These are phyloP conservation scores for Cyberlindnera euphorbiae DNA, from an alignment of 805 yeast species.

Conservation along the genomic window DNA sequence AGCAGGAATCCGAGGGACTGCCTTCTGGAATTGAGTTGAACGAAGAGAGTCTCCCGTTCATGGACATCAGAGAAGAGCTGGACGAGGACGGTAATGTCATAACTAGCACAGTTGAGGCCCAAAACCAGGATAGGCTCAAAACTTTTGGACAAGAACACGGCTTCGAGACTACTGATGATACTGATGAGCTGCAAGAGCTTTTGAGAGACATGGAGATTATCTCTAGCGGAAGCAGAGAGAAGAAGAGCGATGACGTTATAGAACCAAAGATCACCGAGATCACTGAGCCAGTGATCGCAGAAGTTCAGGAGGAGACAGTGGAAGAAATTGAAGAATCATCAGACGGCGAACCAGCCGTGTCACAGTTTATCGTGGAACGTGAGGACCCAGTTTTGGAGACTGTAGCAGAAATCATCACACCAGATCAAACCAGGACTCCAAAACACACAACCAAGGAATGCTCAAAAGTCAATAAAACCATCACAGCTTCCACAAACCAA, in stretches of 20 bases:
- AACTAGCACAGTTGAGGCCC: constrained; percentile 38
- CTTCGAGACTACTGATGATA: constrained; percentile 4
- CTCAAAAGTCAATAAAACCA: too few relatives aligned
- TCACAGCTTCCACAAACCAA: constrained; percentile 2
- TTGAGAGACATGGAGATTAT: constrained; percentile 24
- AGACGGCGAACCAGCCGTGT: too few relatives aligned
- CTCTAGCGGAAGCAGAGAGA: too few relatives aligned
- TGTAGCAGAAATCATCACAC: too few relatives aligned
- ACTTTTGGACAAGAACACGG: constrained; percentile 21
- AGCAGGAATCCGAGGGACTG: constrained; percentile 10
- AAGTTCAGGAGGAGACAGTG: too few relatives aligned
- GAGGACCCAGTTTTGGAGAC: too few relatives aligned
- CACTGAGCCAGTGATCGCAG: background rate
- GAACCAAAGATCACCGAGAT: constrained; percentile 14
- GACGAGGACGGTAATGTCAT: constrained; percentile 80
- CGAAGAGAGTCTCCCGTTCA: constrained; percentile 54
- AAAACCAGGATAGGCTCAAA: constrained; percentile 24
- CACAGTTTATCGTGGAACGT: too few relatives aligned
- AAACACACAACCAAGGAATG: too few relatives aligned
- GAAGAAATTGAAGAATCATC: too few relatives aligned
- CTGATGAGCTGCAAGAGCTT: constrained; percentile 29
- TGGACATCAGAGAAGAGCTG: constrained; percentile 80
- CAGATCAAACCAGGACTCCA: too few relatives aligned
- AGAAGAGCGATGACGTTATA: too few relatives aligned
- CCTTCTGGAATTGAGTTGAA: constrained; percentile 16